Evolutionary conservation across 2,329 filamentous ascomycete species (phyloP).

Genomic region (Mycocentrospora acerina): DNA sequence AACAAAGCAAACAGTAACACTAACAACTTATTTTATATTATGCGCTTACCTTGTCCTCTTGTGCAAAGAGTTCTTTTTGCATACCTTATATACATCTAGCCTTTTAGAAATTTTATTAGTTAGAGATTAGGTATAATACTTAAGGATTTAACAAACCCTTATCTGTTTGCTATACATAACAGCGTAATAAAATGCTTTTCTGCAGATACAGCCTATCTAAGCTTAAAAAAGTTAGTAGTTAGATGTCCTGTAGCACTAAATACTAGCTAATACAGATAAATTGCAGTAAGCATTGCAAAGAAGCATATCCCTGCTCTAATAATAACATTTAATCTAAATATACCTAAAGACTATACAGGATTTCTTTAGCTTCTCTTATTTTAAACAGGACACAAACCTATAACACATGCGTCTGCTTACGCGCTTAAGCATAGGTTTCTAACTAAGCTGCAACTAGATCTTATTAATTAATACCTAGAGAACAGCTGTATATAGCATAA

Average conservation of each 20-base stretch:
- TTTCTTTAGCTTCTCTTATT: constrained; percentile 6
- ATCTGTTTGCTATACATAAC: constrained; percentile 5
- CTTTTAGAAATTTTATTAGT: constrained; percentile 3
- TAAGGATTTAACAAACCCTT: constrained; percentile 4
- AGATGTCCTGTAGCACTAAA: background rate
- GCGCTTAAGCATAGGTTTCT: constrained; percentile 7
- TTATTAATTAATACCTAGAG: constrained; percentile 3
- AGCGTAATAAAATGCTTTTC: constrained; percentile 3
- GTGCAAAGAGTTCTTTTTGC: constrained; percentile 3
- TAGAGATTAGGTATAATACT: background rate
- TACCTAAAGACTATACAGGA: constrained; percentile 5
- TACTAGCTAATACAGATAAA: constrained; percentile 4
- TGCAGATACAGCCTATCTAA: background rate
- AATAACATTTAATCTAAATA: constrained; percentile 3
- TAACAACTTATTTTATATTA: constrained; percentile 7
- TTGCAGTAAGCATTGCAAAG: constrained; percentile 6
- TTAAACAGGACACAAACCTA: constrained; percentile 1
- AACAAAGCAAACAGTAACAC: constrained; percentile 7
- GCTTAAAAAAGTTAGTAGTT: constrained; percentile 1
- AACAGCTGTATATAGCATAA: constrained; percentile 6
- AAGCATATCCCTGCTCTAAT: constrained; percentile 3
- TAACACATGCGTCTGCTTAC: constrained; percentile 4
- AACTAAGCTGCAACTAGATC: constrained; percentile 5
- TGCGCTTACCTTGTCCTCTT: constrained; percentile 3
- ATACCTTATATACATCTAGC: constrained; percentile 6